These are phyloP conservation scores for Colletotrichum aenigma DNA, from an alignment of 2,329 filamentous ascomycete species.

Conservation along the genomic window DNA sequence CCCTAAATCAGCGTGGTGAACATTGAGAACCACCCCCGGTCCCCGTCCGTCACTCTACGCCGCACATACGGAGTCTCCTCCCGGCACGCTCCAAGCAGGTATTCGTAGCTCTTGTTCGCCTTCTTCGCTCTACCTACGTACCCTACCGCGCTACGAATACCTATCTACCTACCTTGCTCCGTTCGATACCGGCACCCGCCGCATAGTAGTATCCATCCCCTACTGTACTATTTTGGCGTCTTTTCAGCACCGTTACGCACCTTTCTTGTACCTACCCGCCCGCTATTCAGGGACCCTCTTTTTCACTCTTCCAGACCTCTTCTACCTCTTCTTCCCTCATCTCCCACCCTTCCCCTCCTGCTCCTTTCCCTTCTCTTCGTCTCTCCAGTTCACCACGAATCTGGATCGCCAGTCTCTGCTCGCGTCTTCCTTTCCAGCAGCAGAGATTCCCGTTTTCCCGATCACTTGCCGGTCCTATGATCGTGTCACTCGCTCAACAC, in stretches of 20 bases:
- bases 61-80: background rate
- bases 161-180: background rate
- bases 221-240: background rate
- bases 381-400: conserved; percentile 13
- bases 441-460: conserved; percentile 12
- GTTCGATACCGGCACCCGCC: background rate
- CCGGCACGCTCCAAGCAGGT: background rate
- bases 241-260: background rate
- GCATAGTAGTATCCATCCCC: background rate
- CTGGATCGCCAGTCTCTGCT: conserved; percentile 18
- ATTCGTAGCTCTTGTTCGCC: background rate
- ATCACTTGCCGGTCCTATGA: conserved; percentile 22
- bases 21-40: background rate
- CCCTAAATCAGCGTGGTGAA: background rate
- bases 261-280: background rate
- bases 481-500: conserved; percentile 22
- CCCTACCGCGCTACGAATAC: background rate
- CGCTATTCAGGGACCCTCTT: background rate
- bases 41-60: conserved; percentile 6
- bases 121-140: background rate
- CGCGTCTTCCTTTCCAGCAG: background rate
- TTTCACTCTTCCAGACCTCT: conserved; percentile 15
- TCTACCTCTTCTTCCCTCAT: conserved; percentile 12
- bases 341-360: conserved; percentile 5
- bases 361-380: conserved; percentile 1